Evolutionary conservation across 208 protist species (phyloP), one percentile per base, ranked within the genome.

Genomic region (Polymyxa betae): DNA sequence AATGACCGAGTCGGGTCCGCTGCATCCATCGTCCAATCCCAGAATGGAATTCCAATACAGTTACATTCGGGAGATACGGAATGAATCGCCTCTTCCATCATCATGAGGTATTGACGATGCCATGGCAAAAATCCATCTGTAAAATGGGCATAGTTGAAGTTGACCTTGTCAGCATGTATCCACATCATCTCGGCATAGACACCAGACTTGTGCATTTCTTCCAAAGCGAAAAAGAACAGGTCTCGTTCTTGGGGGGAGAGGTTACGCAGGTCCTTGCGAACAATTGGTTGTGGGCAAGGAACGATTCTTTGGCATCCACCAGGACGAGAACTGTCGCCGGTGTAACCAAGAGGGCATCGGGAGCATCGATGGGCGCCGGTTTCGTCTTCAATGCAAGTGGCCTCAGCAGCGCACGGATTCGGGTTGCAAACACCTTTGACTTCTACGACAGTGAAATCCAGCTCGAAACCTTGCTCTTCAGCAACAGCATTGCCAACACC

Each of bases 151-250:
- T 40, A 82, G 72, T 82, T 82, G 72, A 82, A 82, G 72, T 82
- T 82, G 72, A 82, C n/a, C 72, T 82, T 82, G 72, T 82, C 72
- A n/a, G 72, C 72, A n/a, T 82, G 72, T 5, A 82, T 43, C 72
- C 72, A 82, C 72, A 82, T 82, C 16, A 82, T 82, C 72, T 82
- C 72, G 72, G 5, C 72, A n/a, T 82, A 82, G 16, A 82, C 16
- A n/a, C 72, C 72, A 5, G 35, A 45, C 12, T n/a, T 5, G 35
- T n/a, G 72, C 72, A 82, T 5, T 5, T 12, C n/a, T n/a, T 82
- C 16, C 72, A 82, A n/a, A n/a, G 72, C 72, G 72, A 35, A 35
- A n/a, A 82, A 35, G 72, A 38, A 82, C 72, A 82, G 72, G 72
- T 82, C 72, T 12, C n/a, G 5, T 35, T 82, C 72, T 5, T 43